Base-by-base conservation (phyloP, 441 rosid genomes). In the Mallotus repandus region DNA sequence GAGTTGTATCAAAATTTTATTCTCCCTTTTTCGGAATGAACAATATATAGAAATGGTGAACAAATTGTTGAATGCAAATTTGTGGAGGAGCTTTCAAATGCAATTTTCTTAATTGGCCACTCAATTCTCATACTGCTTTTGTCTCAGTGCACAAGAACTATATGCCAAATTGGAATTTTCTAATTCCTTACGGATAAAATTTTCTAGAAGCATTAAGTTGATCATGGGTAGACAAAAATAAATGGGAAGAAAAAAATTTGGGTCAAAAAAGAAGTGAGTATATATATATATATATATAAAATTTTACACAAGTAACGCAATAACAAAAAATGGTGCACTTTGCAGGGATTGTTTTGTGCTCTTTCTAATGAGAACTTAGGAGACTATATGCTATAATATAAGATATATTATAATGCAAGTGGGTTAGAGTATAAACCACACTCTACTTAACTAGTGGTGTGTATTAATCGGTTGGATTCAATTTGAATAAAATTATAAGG, bases 41-140 rank as follows among this genome's bases (percentile, higher is more conserved):
- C 8, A 64, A 54, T 45, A 22, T 41, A 64, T 64, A 6, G 7
- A 66, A 32, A 52, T 29, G 60, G 54, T 68, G 2, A 54, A 0
- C 61, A 54, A 35, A 18, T 54, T 35, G 61, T 53, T 68, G 49
- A 68, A 68, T 45, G 21, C 29, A 29, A 66, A 68, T 35, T 68
- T 68, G 61, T 68, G 71, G 71, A 32, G 48, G 61, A 10, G 60
- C 61, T 68, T 68, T n/a, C 7, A 25, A 8, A 25, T 4, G 38
- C 61, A 49, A 6, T 38, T 52, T 68, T 54, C 53, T 48, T 32
- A 32, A 48, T 1, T 68, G 71, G 60, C 60, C 71, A 53, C 59
- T 68, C 71, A 52, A 9, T 3, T 38, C 41, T 14, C 45, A 2
- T 58, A 5, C 13, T 22, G 11, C 10, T 10, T 38, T 21, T 9